These are phyloP conservation scores for Schizophyllum commune DNA, from an alignment of 1,284 basidiomycete species.

Conservation along the genomic window DNA sequence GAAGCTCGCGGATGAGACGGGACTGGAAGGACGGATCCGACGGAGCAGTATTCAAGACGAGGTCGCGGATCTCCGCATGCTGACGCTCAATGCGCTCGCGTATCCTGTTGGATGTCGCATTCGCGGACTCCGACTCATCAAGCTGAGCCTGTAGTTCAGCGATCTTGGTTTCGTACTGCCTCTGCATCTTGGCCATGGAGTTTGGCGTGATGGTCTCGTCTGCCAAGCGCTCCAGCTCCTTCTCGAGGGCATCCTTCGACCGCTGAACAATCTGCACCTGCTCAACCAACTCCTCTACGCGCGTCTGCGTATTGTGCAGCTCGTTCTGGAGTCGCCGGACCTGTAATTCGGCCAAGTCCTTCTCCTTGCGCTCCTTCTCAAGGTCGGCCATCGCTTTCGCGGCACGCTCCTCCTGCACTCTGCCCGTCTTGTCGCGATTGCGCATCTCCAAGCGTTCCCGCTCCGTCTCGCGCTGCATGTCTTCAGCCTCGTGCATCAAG, in stretches of 20 bases:
- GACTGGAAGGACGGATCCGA: constrained; percentile 58
- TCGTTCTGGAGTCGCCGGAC: constrained; percentile 53
- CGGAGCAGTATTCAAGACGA: constrained; percentile 51
- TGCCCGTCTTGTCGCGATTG: constrained; percentile 57
- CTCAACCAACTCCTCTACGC: constrained; percentile 45
- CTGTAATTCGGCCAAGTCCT: constrained; percentile 58
- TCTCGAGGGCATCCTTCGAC: constrained; percentile 62
- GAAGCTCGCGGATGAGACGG: constrained; percentile 62
- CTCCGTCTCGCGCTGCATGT: constrained; percentile 71
- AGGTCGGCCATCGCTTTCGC: constrained; percentile 48
- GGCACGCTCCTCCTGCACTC: constrained; percentile 52
- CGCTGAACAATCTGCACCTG: constrained; percentile 45
- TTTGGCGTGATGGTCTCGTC: constrained; percentile 49
- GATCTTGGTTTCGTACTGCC: constrained; percentile 62
- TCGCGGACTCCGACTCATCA: constrained; percentile 45
- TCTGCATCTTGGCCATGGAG: constrained; percentile 52
- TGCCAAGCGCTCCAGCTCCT: constrained; percentile 60
- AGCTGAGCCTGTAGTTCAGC: constrained; percentile 59
- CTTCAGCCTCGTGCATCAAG: constrained; percentile 80
- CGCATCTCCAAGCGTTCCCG: constrained; percentile 63
- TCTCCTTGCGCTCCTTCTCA: constrained; percentile 56
- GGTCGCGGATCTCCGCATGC: constrained; percentile 59
- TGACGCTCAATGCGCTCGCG: constrained; percentile 60
- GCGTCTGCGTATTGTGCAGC: constrained; percentile 43
- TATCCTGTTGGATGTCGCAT: constrained; percentile 45